phyloP scores from a whole-genome alignment of 768 basidiomycete genomes.

The Mycena epipterygia region DNA sequence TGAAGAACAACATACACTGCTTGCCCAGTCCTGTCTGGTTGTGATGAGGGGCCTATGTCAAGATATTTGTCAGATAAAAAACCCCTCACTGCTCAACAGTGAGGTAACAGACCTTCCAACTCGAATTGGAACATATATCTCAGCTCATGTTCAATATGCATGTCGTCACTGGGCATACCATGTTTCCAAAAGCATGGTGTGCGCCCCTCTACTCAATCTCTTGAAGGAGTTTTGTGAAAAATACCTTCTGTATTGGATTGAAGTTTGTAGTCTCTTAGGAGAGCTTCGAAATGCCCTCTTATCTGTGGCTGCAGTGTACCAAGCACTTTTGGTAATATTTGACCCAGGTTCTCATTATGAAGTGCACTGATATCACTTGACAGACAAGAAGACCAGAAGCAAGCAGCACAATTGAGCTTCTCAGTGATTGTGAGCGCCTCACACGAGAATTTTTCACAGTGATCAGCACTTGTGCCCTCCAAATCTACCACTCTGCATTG shows the following conservation, averaged over 20 bases:
- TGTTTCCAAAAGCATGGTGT: slow-evolving; percentile 6
- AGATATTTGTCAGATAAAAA: slow-evolving; percentile 25
- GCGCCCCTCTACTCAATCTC: slow-evolving; percentile 7
- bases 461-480: slow-evolving; percentile 32
- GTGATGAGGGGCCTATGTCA: slow-evolving; percentile 8
- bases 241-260: slow-evolving; percentile 40
- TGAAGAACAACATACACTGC: slow-evolving; percentile 11
- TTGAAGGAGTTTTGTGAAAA: slow-evolving; percentile 30
- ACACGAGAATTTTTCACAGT: slow-evolving; percentile 24
- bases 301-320: background rate
- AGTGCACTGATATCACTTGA: background rate
- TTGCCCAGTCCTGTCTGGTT: slow-evolving; percentile 11
- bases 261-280: slow-evolving; percentile 28
- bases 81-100: slow-evolving; percentile 15
- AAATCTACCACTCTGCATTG: slow-evolving; percentile 25
- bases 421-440: slow-evolving; percentile 26
- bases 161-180: slow-evolving; percentile 39
- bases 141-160: slow-evolving; percentile 36
- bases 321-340: background rate
- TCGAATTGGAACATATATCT: slow-evolving; percentile 21
- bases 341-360: background rate
- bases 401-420: background rate
- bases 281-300: slow-evolving; percentile 15
- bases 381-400: background rate
- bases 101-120: slow-evolving; percentile 17